phyloP scores from a whole-genome alignment of 345 rosid species.

The Sisymbrium altissimum region DNA sequence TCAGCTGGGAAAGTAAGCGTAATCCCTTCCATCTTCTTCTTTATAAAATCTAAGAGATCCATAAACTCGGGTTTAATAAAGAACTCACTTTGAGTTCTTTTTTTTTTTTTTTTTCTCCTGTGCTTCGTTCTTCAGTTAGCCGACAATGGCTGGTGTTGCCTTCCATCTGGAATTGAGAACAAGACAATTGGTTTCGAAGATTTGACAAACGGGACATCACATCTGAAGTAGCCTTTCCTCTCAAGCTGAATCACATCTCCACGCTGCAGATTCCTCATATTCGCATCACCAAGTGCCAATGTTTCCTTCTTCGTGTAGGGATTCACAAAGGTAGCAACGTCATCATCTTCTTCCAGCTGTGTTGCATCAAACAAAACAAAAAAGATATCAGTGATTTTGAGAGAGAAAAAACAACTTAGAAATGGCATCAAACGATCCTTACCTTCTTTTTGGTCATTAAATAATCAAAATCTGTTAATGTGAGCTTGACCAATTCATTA shows the following conservation, averaged over 20 bases:
- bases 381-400: neutral
- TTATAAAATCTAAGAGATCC: too few species aligned
- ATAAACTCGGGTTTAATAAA: too few species aligned
- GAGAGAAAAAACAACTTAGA: neutral
- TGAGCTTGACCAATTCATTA: constrained; percentile 54
- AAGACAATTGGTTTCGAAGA: constrained; percentile 70
- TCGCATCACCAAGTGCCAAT: constrained; percentile 78
- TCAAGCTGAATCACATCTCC: constrained; percentile 83
- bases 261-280: constrained; percentile 66
- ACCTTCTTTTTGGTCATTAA: constrained; percentile 79
- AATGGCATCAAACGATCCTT: neutral
- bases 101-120: too few species aligned
- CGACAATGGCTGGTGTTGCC: constrained; percentile 18
- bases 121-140: too few species aligned
- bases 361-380: constrained; percentile 3
- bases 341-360: constrained; percentile 90
- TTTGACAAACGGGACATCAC: constrained; percentile 73
- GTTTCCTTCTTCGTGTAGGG: constrained; percentile 69
- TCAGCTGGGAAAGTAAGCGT: too few species aligned
- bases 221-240: constrained; percentile 90
- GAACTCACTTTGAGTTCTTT: too few species aligned
- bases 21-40: too few species aligned
- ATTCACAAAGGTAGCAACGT: constrained; percentile 58
- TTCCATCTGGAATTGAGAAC: constrained; percentile 83
- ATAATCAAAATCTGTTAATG: constrained; percentile 59